These are phyloP conservation scores for Chytriomyces sp. DNA, from an alignment of 192 early-diverging fungal genomes.

Conservation along the genomic window DNA sequence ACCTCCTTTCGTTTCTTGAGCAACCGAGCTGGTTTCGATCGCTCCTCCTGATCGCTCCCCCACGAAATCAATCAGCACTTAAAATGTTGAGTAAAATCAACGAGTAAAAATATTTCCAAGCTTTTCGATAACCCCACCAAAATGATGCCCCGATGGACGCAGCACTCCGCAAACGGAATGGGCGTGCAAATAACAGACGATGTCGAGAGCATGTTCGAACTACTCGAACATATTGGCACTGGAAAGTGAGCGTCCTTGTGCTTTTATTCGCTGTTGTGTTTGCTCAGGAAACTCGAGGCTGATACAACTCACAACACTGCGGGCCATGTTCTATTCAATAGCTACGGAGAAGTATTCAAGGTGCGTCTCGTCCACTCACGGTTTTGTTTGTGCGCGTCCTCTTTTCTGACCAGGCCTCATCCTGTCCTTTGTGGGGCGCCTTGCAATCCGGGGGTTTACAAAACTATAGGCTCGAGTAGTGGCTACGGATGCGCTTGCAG, in stretches of 20 bases:
- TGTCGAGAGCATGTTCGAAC: conserved; percentile 56
- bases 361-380: conserved; percentile 16
- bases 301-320: no score
- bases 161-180: neutral
- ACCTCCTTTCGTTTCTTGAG: neutral
- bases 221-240: conserved; percentile 62
- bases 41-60: neutral
- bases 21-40: neutral
- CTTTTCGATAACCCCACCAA: neutral
- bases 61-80: neutral
- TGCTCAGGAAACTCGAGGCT: neutral
- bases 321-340: neutral
- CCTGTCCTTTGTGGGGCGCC: neutral
- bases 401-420: neutral
- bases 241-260: conserved; percentile 44
- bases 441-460: neutral
- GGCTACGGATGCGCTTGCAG: conserved; percentile 48
- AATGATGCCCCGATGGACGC: no score
- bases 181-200: conserved; percentile 48
- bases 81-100: neutral
- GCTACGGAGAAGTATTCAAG: conserved; percentile 66
- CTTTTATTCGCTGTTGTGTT: neutral
- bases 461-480: conserved; percentile 43
- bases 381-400: neutral
- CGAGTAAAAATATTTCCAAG: neutral